phyloP scores from a whole-genome alignment of 2,329 filamentous ascomycete species.

The Phialophora chinensis region DNA sequence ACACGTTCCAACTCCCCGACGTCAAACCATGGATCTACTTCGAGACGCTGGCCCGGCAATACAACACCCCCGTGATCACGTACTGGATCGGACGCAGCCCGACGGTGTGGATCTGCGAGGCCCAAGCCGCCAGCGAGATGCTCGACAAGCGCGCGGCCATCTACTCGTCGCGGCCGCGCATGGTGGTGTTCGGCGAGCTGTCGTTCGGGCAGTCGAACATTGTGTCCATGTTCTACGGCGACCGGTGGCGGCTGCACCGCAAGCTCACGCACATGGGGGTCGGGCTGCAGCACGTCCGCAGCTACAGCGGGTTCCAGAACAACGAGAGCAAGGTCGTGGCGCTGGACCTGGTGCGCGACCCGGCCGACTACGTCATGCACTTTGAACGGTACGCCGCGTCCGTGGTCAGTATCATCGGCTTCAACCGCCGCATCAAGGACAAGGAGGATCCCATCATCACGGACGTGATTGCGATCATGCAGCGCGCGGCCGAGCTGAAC shows the following conservation, averaged over 20 bases:
- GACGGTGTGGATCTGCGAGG: conserved; percentile 43
- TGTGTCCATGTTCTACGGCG: conserved; percentile 53
- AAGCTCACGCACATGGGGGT: conserved; percentile 61
- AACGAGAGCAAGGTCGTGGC: conserved; percentile 64
- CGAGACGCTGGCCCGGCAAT: conserved; percentile 58
- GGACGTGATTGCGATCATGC: conserved; percentile 66
- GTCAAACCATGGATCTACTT: conserved; percentile 65
- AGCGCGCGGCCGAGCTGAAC: conserved; percentile 62
- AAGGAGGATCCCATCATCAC: conserved; percentile 64
- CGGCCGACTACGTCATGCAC: conserved; percentile 46
- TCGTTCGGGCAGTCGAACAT: conserved; percentile 43
- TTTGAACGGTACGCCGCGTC: conserved; percentile 52
- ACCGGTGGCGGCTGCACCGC: conserved; percentile 50
- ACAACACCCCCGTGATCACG: conserved; percentile 59
- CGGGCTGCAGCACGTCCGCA: conserved; percentile 61
- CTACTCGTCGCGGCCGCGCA: conserved; percentile 43
- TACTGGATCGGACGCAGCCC: conserved; percentile 59
- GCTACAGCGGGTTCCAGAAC: conserved; percentile 62
- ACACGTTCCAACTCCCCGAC: conserved; percentile 61
- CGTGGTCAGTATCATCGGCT: conserved; percentile 50
- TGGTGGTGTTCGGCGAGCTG: conserved; percentile 44
- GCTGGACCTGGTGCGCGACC: conserved; percentile 46
- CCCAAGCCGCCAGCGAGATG: conserved; percentile 43
- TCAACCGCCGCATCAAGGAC: conserved; percentile 48
- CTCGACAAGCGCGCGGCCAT: conserved; percentile 45